A percentile compares a stretch with the other conserved stretches of the same genome.
These are phyloP conservation scores for Zarea fungicola DNA, from an alignment of 2,329 filamentous ascomycete genomes.

Conservation along the genomic window DNA sequence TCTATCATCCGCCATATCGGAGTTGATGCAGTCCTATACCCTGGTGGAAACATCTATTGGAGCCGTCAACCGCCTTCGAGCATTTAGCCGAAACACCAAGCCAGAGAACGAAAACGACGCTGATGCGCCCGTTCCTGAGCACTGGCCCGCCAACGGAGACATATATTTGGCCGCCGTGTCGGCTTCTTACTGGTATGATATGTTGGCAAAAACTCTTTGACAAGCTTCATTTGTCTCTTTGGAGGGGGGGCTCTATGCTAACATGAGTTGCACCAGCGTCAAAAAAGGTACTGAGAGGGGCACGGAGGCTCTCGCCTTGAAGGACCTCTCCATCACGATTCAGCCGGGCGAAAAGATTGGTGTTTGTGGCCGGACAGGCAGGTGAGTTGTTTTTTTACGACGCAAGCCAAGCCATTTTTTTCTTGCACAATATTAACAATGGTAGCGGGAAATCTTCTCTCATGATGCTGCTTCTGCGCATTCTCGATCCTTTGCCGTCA, in stretches of 20 bases:
- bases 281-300: too few relatives aligned
- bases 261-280: too few relatives aligned
- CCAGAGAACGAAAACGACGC: conserved; percentile 19
- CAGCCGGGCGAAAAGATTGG: conserved; percentile 24
- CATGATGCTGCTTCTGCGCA: conserved; percentile 34
- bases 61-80: conserved; percentile 22
- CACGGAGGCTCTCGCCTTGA: conserved; percentile 23
- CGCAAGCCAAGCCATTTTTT: not conserved
- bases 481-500: conserved; percentile 33
- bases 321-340: conserved; percentile 23
- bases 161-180: conserved; percentile 28
- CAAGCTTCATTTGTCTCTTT: too few relatives aligned
- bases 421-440: not conserved
- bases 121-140: conserved; percentile 14
- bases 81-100: conserved; percentile 21
- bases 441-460: conserved; percentile 39
- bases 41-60: conserved; percentile 25
- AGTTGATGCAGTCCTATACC: conserved; percentile 29
- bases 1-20: conserved; percentile 22
- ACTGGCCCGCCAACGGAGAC: conserved; percentile 28
- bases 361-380: conserved; percentile 33
- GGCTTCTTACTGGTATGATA: conserved; percentile 27
- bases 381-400: too few relatives aligned
- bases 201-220: not conserved
- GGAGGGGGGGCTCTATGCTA: too few relatives aligned